Evolutionary conservation across 352 stramenopile species (phyloP).

Genomic region (Phytopythium kandeliae): DNA sequence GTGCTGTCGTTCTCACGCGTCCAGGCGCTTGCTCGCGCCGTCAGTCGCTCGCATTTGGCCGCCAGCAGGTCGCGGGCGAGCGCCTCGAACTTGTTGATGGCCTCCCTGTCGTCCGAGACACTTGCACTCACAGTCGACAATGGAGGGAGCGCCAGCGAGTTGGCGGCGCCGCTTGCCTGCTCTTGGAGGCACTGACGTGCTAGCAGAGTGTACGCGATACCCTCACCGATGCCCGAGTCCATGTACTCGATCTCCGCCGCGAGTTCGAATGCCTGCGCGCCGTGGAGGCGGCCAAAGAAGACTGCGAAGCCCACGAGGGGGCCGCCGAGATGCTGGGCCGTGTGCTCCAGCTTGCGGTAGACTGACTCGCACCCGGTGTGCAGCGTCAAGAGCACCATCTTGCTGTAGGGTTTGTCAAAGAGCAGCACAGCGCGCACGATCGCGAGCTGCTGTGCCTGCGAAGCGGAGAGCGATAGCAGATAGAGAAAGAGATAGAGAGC

Average conservation of each 20-base stretch:
- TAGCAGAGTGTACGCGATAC: slow-evolving; percentile 17
- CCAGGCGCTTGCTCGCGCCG: slow-evolving; percentile 7
- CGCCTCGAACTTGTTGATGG: background rate
- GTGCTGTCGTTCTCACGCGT: slow-evolving; percentile 24
- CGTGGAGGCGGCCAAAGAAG: slow-evolving; percentile 28
- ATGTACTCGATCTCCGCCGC: slow-evolving; percentile 17
- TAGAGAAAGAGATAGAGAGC: background rate
- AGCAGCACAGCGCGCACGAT: slow-evolving; percentile 28
- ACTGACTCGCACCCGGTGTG: slow-evolving; percentile 19
- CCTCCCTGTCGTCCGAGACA: background rate
- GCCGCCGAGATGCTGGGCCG: slow-evolving; percentile 9
- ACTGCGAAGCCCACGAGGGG: slow-evolving; percentile 17
- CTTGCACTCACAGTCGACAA: slow-evolving; percentile 7
- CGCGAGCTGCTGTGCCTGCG: slow-evolving; percentile 33
- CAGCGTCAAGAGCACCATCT: slow-evolving; percentile 29
- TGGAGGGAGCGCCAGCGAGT: slow-evolving; percentile 10
- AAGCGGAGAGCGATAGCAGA: background rate
- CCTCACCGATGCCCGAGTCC: slow-evolving; percentile 14
- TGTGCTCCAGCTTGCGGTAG: slow-evolving; percentile 14
- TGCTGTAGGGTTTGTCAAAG: slow-evolving; percentile 21
- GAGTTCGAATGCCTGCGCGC: slow-evolving; percentile 18
- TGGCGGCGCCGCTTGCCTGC: slow-evolving; percentile 5
- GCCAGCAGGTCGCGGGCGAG: background rate
- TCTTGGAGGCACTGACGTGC: slow-evolving; percentile 17
- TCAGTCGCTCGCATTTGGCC: slow-evolving; percentile 11